phyloP scores from a whole-genome alignment of 768 basidiomycete species.

The Pisolithus marmoratus region DNA sequence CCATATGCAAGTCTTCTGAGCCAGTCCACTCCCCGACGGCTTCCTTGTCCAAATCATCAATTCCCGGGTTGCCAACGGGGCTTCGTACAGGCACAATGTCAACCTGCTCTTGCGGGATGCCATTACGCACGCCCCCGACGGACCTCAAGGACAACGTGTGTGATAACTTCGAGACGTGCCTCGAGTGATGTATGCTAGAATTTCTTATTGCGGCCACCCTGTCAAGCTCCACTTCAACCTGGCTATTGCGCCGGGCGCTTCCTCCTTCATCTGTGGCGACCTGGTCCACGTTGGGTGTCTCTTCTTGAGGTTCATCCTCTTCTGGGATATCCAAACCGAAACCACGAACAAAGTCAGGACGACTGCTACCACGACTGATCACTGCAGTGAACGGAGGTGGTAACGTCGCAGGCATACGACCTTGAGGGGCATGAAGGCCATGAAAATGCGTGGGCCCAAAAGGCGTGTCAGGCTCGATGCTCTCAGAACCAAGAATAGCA shows the following conservation, averaged over 20 bases:
- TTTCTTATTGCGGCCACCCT: constrained; percentile 38
- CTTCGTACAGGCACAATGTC: constrained; percentile 28
- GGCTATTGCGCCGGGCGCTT: constrained; percentile 15
- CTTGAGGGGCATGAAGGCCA: constrained; percentile 50
- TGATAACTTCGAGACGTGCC: constrained; percentile 63
- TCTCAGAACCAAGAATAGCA: constrained; percentile 50
- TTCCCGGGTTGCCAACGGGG: constrained; percentile 25
- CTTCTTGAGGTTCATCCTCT: constrained; percentile 61
- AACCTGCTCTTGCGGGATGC: constrained; percentile 19
- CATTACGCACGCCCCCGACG: constrained; percentile 46
- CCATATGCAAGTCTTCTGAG: constrained; percentile 61
- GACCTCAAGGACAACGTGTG: constrained; percentile 63
- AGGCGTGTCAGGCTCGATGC: constrained; percentile 27
- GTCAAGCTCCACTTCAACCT: constrained; percentile 32
- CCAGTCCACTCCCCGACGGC: constrained; percentile 75
- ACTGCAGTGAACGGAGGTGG: constrained; percentile 40
- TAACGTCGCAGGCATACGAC: constrained; percentile 42
- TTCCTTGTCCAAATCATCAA: constrained; percentile 33
- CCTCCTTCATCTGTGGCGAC: constrained; percentile 34
- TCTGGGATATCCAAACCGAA: constrained; percentile 79
- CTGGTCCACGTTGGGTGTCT: constrained; percentile 27
- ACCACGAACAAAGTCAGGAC: constrained; percentile 71
- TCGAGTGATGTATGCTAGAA: constrained; percentile 54
- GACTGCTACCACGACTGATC: constrained; percentile 41
- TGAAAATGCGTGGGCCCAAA: constrained; percentile 20